Conservation (phyloP, 371 early-diverging fungal genomes). For the Circinella minor region DNA sequence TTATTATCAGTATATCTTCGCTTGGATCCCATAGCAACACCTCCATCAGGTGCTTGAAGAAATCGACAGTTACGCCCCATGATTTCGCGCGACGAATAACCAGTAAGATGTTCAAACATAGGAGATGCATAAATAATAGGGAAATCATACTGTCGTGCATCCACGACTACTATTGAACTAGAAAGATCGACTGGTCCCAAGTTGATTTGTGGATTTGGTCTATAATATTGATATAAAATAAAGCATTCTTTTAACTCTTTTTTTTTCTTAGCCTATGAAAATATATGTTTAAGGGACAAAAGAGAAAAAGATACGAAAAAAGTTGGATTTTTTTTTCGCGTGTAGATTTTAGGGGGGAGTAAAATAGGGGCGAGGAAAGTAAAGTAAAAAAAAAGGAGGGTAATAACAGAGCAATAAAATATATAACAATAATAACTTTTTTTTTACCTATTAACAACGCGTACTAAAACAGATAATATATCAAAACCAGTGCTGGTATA, state of each 20-base stretch:
- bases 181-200: slow-evolving; percentile 73
- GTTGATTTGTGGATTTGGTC: slow-evolving; percentile 65
- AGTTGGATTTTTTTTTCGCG: no score
- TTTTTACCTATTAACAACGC: slow-evolving; percentile 50
- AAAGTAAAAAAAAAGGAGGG: not conserved
- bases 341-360: no score
- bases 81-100: slow-evolving; percentile 60
- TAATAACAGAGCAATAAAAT: not conserved
- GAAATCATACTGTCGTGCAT: slow-evolving; percentile 55
- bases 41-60: slow-evolving; percentile 64
- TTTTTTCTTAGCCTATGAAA: no score
- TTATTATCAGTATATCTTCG: slow-evolving; percentile 65
- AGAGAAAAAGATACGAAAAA: not conserved
- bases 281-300: not conserved
- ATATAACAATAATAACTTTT: slow-evolving; percentile 4
- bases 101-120: slow-evolving; percentile 69
- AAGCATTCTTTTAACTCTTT: no score
- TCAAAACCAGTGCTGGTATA: slow-evolving; percentile 66
- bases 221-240: slow-evolving; percentile 6
- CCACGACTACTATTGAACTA: slow-evolving; percentile 64
- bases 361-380: no score
- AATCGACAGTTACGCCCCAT: slow-evolving; percentile 76
- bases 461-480: slow-evolving; percentile 56
- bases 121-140: slow-evolving; percentile 71
- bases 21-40: slow-evolving; percentile 54